Evolutionary conservation across 306 rosid genomes (phyloP), one percentile per base, ranked within the genome.

Genomic region (Sesbania bispinosa): DNA sequence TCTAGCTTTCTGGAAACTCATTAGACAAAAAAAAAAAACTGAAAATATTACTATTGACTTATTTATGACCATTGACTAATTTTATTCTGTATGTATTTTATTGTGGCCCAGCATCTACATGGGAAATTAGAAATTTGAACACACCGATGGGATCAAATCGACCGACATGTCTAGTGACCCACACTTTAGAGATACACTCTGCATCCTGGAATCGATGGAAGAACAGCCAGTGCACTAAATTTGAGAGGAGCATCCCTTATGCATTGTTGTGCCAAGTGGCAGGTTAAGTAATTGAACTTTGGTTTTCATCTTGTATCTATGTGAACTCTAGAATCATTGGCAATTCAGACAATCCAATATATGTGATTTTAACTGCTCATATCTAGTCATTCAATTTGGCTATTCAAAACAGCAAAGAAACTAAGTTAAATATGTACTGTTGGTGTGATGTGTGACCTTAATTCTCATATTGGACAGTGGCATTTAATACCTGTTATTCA

Each of bases 231-330:
- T 57, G 81, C 75, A 76, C 95, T 21, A 94, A 94, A 80, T 94
- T 94, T 53, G 98, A 90, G 73, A 88, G 79, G 83, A 90, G 89
- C 81, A 83, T 94, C 61, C 89, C 97, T 46, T 87, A 90, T 53
- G 97, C 98, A 55, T 79, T 94, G 66, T 64, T 94, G 75, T 83
- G 89, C 77, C 98, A 94, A 90, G 97, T 94, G 53, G 90, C 95
- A 88, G 96, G 98, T 94, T 24, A 69, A 85, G 74, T 68, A 41
- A 63, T 73, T 53, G 33, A 30, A 61, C 72, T 39, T 58, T 7
- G 54, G 2, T 64, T 79, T 46, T 43, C 43, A 30, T 62, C 65
- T 45, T 53, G 35, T 50, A 42, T 20, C 16, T 19, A 39, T 71
- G 26, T 21, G 7, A 24, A 45, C 18, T 41, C 23, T 46, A 62